Percentiles rank a stretch among this genome's conserved stretches.
These are phyloP conservation scores for Chaetomium sp. DNA, from an alignment of 2,329 filamentous ascomycete species.

Conservation along the genomic window DNA sequence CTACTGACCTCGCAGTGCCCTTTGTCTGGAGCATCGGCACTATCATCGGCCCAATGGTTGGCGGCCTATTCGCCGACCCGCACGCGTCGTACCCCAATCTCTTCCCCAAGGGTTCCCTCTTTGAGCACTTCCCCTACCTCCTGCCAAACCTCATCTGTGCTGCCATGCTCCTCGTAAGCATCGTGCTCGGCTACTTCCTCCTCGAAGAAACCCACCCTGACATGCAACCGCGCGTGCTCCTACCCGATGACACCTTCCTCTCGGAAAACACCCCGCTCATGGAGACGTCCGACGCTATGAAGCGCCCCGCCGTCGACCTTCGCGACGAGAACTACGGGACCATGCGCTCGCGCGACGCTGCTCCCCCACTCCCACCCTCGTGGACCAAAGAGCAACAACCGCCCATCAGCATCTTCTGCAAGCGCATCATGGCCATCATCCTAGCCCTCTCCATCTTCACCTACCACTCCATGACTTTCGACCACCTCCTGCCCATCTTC, in stretches of 20 bases:
- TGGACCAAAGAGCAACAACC: slow-evolving; percentile 41
- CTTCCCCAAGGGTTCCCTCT: slow-evolving; percentile 70
- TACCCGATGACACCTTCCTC: slow-evolving; percentile 53
- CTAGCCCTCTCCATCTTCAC: slow-evolving; percentile 87
- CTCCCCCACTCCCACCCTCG: slow-evolving; percentile 40
- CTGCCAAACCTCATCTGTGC: slow-evolving; percentile 88
- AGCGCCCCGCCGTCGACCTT: slow-evolving; percentile 71
- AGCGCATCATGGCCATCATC: slow-evolving; percentile 72
- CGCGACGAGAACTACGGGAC: slow-evolving; percentile 80
- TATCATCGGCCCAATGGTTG: slow-evolving; percentile 85
- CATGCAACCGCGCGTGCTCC: slow-evolving; percentile 60
- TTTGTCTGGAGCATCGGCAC: slow-evolving; percentile 93
- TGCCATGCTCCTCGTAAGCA: slow-evolving; percentile 72
- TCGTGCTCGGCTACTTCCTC: slow-evolving; percentile 76
- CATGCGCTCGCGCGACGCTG: slow-evolving; percentile 52
- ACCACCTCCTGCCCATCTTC: slow-evolving; percentile 90
- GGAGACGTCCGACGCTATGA: slow-evolving; percentile 72
- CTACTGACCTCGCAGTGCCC: slow-evolving; percentile 57
- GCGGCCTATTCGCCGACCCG: slow-evolving; percentile 82
- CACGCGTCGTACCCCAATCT: slow-evolving; percentile 69
- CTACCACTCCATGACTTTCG: slow-evolving; percentile 94
- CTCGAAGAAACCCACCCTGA: slow-evolving; percentile 89
- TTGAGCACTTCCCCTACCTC: slow-evolving; percentile 80
- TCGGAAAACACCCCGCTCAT: slow-evolving; percentile 74
- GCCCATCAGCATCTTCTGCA: slow-evolving; percentile 51